phyloP scores from a whole-genome alignment of 768 basidiomycete genomes.

The Tephrocybe rancida region DNA sequence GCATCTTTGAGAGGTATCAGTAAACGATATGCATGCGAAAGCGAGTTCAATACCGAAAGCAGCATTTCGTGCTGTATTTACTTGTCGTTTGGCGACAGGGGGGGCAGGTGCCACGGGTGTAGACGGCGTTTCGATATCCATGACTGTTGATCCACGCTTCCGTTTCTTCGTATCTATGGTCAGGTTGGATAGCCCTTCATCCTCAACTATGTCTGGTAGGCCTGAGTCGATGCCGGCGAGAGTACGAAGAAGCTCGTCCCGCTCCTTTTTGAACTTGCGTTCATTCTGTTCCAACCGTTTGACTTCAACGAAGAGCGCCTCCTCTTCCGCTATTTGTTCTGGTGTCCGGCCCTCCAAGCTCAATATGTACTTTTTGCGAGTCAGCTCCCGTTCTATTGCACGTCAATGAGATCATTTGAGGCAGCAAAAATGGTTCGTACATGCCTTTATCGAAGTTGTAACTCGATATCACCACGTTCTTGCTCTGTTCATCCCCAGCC shows the following conservation, averaged over 20 bases:
- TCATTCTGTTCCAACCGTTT: slow-evolving; percentile 96
- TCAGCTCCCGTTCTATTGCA: slow-evolving; percentile 75
- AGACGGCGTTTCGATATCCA: slow-evolving; percentile 51
- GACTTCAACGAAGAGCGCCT: slow-evolving; percentile 89
- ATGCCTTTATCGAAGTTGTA: slow-evolving; percentile 90
- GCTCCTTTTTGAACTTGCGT: slow-evolving; percentile 81
- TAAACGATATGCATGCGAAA: neutral
- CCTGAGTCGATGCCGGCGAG: slow-evolving; percentile 89
- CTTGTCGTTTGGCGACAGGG: slow-evolving; percentile 40
- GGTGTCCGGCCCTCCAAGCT: slow-evolving; percentile 89
- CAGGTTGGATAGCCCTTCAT: slow-evolving; percentile 57
- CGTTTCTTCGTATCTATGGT: slow-evolving; percentile 59
- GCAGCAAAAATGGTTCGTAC: slow-evolving; percentile 1
- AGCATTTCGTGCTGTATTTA: slow-evolving; percentile 55
- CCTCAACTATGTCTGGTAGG: slow-evolving; percentile 70
- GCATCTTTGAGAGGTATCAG: slow-evolving; percentile 49
- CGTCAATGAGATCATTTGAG: neutral
- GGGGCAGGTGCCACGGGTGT: slow-evolving; percentile 40
- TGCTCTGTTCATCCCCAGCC: slow-evolving; percentile 77
- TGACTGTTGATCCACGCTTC: slow-evolving; percentile 46
- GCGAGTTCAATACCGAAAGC: slow-evolving; percentile 51
- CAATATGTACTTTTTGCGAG: slow-evolving; percentile 84
- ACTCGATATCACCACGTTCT: slow-evolving; percentile 64
- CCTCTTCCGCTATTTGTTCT: slow-evolving; percentile 92
- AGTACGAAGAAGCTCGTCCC: slow-evolving; percentile 84